phyloP scores from a whole-genome alignment of 176 grass and related monocot species.

The Paspalum vaginatum region DNA sequence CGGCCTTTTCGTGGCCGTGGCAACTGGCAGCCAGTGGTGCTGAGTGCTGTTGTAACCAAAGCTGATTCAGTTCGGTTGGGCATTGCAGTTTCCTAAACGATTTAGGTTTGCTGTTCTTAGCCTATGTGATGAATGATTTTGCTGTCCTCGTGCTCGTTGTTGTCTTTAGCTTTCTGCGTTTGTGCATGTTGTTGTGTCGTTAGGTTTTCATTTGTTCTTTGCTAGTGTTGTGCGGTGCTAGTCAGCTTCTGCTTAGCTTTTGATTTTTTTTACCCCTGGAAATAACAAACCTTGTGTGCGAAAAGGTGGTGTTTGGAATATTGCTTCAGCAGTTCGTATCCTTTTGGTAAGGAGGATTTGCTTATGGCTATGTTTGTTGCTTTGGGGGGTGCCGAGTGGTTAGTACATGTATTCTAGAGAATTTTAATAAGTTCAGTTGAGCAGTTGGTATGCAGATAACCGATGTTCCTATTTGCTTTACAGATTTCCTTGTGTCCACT shows the following conservation, averaged over 20 bases:
- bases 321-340: conserved; percentile 34
- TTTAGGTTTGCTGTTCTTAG: conserved; percentile 4
- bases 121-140: neutral
- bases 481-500: neutral
- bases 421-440: conserved; percentile 15
- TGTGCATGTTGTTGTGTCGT: conserved; percentile 33
- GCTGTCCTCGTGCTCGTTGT: neutral
- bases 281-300: neutral
- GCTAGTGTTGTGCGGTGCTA: conserved; percentile 8
- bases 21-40: neutral
- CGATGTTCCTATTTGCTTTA: conserved; percentile 23
- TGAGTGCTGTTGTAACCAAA: conserved; percentile 24
- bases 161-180: conserved; percentile 28
- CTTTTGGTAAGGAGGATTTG: conserved; percentile 28
- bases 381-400: neutral
- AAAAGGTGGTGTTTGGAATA: conserved; percentile 29
- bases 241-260: conserved; percentile 20
- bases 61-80: neutral
- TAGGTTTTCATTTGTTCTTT: conserved; percentile 28
- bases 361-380: conserved; percentile 18
- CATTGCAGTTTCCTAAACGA: neutral
- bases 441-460: conserved; percentile 21
- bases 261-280: conserved; percentile 4
- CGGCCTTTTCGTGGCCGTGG: conserved; percentile 21
- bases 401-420: conserved; percentile 18